These are phyloP conservation scores for Chaetoceros tenuissimus DNA, from an alignment of 108 stramenopile species.

Conservation along the genomic window DNA sequence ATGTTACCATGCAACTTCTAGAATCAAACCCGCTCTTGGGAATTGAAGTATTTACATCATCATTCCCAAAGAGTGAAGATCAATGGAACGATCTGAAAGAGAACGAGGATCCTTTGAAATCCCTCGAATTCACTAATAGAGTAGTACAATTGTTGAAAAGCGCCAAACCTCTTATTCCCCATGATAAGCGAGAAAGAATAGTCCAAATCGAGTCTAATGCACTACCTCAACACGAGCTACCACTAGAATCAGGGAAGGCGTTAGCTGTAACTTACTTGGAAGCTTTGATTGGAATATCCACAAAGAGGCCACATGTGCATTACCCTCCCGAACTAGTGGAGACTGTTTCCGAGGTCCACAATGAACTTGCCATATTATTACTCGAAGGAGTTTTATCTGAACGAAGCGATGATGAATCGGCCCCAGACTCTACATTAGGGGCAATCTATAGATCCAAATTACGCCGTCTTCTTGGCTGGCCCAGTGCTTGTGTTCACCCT, in stretches of 20 bases:
- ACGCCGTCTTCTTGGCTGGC: conserved; percentile 69
- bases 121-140: conserved; percentile 42
- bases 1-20: conserved; percentile 56
- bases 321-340: conserved; percentile 39
- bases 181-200: conserved; percentile 7
- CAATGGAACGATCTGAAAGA: conserved; percentile 57
- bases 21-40: conserved; percentile 72
- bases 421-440: conserved; percentile 53
- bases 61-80: conserved; percentile 62
- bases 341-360: conserved; percentile 65
- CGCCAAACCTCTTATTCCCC: conserved; percentile 22
- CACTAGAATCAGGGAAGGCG: conserved; percentile 70
- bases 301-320: conserved; percentile 40
- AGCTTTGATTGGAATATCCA: conserved; percentile 76
- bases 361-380: conserved; percentile 72
- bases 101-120: conserved; percentile 55
- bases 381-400: conserved; percentile 84
- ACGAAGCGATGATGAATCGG: conserved; percentile 49
- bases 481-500: conserved; percentile 52
- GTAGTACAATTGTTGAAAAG: conserved; percentile 73
- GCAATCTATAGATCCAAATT: conserved; percentile 63
- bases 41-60: conserved; percentile 70
- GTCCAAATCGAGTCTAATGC: conserved; percentile 7
- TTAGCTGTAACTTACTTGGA: conserved; percentile 73
- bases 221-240: too few relatives aligned